phyloP scores from a whole-genome alignment of 345 rosid species.

The Aurinia saxatilis region DNA sequence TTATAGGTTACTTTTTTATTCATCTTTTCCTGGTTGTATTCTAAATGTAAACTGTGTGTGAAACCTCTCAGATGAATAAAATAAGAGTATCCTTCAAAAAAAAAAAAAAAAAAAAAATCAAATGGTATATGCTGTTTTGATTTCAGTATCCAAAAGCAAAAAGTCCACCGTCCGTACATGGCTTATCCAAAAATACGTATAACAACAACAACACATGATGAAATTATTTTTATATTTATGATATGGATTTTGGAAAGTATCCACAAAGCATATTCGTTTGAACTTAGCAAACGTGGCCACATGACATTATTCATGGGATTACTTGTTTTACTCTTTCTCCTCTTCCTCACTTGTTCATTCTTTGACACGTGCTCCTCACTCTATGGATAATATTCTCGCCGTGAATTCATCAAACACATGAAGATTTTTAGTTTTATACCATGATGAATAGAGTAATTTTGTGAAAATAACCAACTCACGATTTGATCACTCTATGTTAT shows the following conservation, averaged over 20 bases:
- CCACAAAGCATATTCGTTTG: slow-evolving; percentile 22
- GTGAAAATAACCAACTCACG: background rate
- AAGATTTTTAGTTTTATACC: background rate
- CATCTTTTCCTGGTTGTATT: no score
- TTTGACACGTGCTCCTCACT: background rate
- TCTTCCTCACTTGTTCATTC: slow-evolving; percentile 1
- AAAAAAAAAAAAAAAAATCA: no score
- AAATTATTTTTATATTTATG: background rate
- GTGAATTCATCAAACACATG: background rate
- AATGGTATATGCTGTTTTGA: slow-evolving; percentile 9
- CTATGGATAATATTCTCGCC: background rate
- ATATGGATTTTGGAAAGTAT: background rate
- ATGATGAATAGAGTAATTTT: background rate
- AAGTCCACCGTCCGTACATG: slow-evolving; percentile 8
- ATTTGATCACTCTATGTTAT: background rate
- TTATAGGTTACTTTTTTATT: no score
- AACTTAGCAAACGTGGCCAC: slow-evolving; percentile 17
- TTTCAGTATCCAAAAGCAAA: background rate
- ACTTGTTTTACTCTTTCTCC: slow-evolving; percentile 12
- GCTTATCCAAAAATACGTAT: slow-evolving; percentile 5
- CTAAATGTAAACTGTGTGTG: no score
- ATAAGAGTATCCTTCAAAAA: no score
- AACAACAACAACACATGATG: background rate
- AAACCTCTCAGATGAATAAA: no score
- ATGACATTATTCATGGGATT: background rate